Conservation (phyloP, 257 asterid species). For the Forsythia viridissima region DNA sequence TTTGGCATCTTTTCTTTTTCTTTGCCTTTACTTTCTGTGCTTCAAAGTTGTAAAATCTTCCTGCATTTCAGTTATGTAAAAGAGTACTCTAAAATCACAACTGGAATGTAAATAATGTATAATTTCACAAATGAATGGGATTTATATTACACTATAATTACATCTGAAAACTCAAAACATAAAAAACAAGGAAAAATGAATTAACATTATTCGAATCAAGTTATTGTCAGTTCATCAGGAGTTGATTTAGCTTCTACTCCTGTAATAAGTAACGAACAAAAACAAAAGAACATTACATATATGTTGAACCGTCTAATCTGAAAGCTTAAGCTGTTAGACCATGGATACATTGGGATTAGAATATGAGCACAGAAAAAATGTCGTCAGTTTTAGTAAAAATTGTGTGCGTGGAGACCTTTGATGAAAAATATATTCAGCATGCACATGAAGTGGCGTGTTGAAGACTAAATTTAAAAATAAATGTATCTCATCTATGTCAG, state of each 20-base stretch:
- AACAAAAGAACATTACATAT: not conserved
- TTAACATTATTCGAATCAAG: conserved; percentile 18
- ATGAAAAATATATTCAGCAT: conserved; percentile 2
- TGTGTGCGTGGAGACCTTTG: too few relatives aligned
- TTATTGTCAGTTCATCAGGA: conserved; percentile 16
- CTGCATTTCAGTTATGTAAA: not conserved
- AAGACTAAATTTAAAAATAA: not conserved
- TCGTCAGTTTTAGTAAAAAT: conserved; percentile 1
- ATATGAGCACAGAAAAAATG: too few relatives aligned
- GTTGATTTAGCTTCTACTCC: not conserved
- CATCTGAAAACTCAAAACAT: not conserved
- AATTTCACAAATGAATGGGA: not conserved
- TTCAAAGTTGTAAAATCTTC: not conserved
- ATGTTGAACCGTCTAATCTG: too few relatives aligned
- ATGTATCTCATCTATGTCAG: too few relatives aligned
- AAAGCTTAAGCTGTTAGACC: too few relatives aligned
- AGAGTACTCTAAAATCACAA: not conserved
- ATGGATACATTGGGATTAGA: too few relatives aligned
- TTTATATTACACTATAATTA: conserved; percentile 15
- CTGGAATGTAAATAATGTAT: conserved; percentile 1
- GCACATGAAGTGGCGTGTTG: not conserved
- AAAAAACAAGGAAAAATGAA: not conserved
- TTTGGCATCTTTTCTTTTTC: not conserved
- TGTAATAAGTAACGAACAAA: conserved; percentile 24
- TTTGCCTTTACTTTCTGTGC: conserved; percentile 10